A percentile compares a stretch with the other conserved stretches of the same genome.
These are phyloP conservation scores for Hygrophoropsis aurantiaca DNA, from an alignment of 768 basidiomycete species.

Conservation along the genomic window DNA sequence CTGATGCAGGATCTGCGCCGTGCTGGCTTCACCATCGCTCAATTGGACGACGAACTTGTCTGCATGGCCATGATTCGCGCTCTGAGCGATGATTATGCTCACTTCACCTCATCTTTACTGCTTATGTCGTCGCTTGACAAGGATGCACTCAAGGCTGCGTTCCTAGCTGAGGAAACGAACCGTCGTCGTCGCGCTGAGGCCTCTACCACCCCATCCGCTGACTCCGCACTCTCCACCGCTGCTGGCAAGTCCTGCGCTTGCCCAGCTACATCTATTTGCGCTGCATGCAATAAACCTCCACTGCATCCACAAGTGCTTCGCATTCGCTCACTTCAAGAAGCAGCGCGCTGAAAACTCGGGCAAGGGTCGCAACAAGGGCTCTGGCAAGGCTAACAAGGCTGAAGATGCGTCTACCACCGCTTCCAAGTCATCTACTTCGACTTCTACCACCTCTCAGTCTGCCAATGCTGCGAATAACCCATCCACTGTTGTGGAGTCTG, in stretches of 20 bases:
- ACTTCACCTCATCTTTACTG: constrained; percentile 9
- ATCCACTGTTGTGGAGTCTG: background rate
- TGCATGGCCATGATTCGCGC: constrained; percentile 12
- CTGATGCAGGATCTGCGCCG: constrained; percentile 7
- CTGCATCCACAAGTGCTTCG: no score
- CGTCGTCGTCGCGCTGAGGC: background rate
- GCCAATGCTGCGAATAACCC: background rate
- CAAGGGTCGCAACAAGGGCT: no score
- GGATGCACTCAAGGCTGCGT: background rate
- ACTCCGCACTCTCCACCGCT: background rate
- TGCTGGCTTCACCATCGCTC: background rate
- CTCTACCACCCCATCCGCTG: background rate
- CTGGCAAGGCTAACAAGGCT: no score
- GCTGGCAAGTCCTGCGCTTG: background rate
- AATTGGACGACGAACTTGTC: constrained; percentile 4
- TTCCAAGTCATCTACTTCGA: no score
- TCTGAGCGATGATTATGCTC: constrained; percentile 4
- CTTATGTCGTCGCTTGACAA: constrained; percentile 10
- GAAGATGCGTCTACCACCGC: no score
- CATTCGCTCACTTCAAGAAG: no score
- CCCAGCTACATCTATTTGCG: background rate
- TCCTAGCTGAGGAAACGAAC: constrained; percentile 2
- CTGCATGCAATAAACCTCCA: background rate
- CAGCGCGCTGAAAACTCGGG: no score
- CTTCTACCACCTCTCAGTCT: no score